phyloP scores from a whole-genome alignment of 345 rosid species.

The Ceriops tagal region DNA sequence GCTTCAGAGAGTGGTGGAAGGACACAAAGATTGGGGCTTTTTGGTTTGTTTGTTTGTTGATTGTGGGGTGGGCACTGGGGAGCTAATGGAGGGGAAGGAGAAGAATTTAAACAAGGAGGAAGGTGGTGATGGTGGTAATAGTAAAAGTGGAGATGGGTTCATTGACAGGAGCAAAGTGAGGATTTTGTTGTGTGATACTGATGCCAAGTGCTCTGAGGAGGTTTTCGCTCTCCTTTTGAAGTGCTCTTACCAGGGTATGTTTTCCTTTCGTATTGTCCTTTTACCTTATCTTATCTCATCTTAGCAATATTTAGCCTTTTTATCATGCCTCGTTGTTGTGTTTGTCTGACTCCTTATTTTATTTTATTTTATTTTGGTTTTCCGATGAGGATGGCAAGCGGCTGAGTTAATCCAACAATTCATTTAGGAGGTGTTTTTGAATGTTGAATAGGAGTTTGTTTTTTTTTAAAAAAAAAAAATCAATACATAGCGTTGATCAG shows the following conservation, averaged over 20 bases:
- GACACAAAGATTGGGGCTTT: not conserved
- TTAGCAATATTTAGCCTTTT: too few relatives aligned
- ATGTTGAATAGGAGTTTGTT: too few relatives aligned
- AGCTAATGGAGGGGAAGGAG: constrained; percentile 48
- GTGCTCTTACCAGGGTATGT: constrained; percentile 91
- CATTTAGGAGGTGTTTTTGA: too few relatives aligned
- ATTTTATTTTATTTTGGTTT: not conserved
- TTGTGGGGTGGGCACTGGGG: not conserved
- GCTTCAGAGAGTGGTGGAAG: not conserved
- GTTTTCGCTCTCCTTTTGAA: constrained; percentile 69
- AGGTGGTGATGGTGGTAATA: constrained; percentile 20
- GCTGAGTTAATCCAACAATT: too few relatives aligned
- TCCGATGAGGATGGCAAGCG: too few relatives aligned
- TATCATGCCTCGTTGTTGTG: not conserved
- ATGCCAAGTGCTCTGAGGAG: constrained; percentile 66
- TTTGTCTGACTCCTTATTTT: not conserved
- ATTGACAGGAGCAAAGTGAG: constrained; percentile 96
- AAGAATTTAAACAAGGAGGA: constrained; percentile 58
- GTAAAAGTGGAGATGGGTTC: constrained; percentile 65
- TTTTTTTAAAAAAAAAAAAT: too few relatives aligned
- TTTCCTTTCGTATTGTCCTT: not conserved
- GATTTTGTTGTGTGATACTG: constrained; percentile 91
- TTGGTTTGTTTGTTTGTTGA: not conserved
- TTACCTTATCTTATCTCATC: not conserved
- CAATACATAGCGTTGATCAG: too few relatives aligned